Base-by-base conservation (phyloP, 2,329 filamentous ascomycete species). In the Akanthomyces lecanii region DNA sequence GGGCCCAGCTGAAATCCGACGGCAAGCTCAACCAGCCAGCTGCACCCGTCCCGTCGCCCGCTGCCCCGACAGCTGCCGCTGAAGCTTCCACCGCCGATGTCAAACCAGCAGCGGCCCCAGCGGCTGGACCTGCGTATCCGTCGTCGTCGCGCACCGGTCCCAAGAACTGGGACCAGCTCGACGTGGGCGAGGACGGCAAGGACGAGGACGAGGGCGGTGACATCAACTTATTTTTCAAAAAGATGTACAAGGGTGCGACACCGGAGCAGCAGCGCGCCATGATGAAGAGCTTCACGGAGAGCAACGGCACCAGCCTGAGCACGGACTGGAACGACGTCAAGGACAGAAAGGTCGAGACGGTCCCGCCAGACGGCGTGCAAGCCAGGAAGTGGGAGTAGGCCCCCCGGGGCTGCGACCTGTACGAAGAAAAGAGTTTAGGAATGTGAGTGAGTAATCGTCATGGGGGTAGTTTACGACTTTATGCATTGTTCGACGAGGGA, bases 241-340 rank as follows among this genome's bases (percentile, higher is more conserved):
- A 89, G 71, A 80, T 99, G 1, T 98, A 94, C 77, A 86, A 89
- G 66, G 81, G 80, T 42, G 87, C 91, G 0, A 87, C 89, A 55
- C 85, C 88, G 0, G 94, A 99, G 69, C 91, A 91, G 64, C 87
- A 87, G 72, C 86, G 92, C 2, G 95, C 95, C 10, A 99, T 99
- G 95, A 91, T 96, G 86, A 99, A 99, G 85, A 96, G 91, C 72
- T 98, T 91, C 71, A 82, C 87, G 16, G 94, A 99, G 81, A 97
- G 93, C 75, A 95, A 96, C 69, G 95, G 95, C 5, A 99, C 95
- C 0, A 85, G 90, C 3, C 78, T 99, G 56, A 97, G 92, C 75
- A 99, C 95, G 0, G 92, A 94, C 73, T 99, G 95, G 95, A 77
- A 79, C 11, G 90, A 96, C 65, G 94, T 97, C 23, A 85, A 85